Conservation (phyloP, 139 green algal species). For the Klebsormidium nitens region DNA sequence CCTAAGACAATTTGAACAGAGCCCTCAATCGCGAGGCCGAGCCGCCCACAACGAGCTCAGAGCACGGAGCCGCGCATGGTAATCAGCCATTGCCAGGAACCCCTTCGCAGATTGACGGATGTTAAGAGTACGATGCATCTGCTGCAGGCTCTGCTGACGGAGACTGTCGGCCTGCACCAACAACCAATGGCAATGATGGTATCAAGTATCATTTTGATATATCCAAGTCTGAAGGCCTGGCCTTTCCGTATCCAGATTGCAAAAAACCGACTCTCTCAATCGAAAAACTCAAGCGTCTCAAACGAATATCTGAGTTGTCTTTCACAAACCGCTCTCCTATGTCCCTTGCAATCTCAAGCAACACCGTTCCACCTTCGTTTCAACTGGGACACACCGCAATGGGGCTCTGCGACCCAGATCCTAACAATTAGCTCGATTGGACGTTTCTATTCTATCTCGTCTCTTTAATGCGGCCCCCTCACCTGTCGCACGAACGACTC, state of each 20-base stretch:
- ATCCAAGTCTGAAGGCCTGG: too few species aligned
- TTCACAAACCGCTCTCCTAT: too few species aligned
- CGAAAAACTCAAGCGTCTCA: neutral
- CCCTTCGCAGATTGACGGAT: conserved; percentile 21
- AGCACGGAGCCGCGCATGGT: conserved; percentile 32
- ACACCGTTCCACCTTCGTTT: neutral
- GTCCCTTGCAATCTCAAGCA: neutral
- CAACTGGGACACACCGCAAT: neutral
- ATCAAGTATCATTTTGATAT: too few species aligned
- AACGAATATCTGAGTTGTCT: conserved; percentile 10
- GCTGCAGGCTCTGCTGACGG: conserved; percentile 37
- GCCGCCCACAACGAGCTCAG: conserved; percentile 35
- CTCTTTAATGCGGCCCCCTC: neutral
- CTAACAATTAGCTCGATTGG: neutral
- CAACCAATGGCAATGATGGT: conserved; percentile 5
- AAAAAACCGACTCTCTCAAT: neutral
- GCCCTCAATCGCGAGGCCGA: conserved; percentile 32
- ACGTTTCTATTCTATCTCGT: neutral
- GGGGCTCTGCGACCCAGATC: neutral
- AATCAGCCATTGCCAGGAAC: conserved; percentile 37
- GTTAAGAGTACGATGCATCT: conserved; percentile 40
- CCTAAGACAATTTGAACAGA: too few species aligned
- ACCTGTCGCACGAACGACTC: conserved; percentile 40
- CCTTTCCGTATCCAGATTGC: neutral
- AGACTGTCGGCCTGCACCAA: conserved; percentile 35